These are phyloP conservation scores for Metschnikowia arizonensis DNA, from an alignment of 805 yeast genomes.

Conservation along the genomic window DNA sequence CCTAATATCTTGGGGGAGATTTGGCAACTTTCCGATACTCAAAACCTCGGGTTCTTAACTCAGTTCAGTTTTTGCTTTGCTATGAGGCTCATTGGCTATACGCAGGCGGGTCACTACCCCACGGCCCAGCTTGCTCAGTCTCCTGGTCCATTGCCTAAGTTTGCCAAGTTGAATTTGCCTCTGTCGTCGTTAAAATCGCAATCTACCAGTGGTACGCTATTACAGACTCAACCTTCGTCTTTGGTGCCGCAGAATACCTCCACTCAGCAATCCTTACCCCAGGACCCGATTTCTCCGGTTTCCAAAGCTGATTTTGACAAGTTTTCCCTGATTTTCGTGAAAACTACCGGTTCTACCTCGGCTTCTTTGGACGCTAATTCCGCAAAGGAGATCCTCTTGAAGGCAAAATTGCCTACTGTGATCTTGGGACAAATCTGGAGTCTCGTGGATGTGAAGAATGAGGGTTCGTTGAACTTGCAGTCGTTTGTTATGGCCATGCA, in stretches of 20 bases:
- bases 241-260: constrained; percentile 31
- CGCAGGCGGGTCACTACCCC: constrained; percentile 66
- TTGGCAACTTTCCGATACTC: constrained; percentile 93
- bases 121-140: constrained; percentile 48
- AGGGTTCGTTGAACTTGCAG: constrained; percentile 66
- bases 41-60: constrained; percentile 78
- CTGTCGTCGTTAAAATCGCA: constrained; percentile 29
- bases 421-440: constrained; percentile 86
- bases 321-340: constrained; percentile 69
- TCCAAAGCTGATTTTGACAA: constrained; percentile 55
- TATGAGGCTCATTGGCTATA: constrained; percentile 82
- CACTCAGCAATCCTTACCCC: constrained; percentile 28
- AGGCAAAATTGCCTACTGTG: constrained; percentile 78
- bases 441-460: constrained; percentile 70
- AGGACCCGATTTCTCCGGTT: constrained; percentile 33
- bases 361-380: constrained; percentile 67
- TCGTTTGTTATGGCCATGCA: constrained; percentile 95
- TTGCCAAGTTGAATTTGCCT: constrained; percentile 32
- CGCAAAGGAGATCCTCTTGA: constrained; percentile 82
- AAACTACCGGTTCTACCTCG: constrained; percentile 51
- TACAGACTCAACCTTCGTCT: constrained; percentile 41
- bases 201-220: constrained; percentile 35
- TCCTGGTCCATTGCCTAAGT: constrained; percentile 65
- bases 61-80: constrained; percentile 80
- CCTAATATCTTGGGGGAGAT: constrained; percentile 78